Percentiles rank a stretch among this genome's conserved stretches.
Evolutionary conservation across 2,329 filamentous ascomycete species (phyloP).

Genomic region (Talaromyces sp.): DNA sequence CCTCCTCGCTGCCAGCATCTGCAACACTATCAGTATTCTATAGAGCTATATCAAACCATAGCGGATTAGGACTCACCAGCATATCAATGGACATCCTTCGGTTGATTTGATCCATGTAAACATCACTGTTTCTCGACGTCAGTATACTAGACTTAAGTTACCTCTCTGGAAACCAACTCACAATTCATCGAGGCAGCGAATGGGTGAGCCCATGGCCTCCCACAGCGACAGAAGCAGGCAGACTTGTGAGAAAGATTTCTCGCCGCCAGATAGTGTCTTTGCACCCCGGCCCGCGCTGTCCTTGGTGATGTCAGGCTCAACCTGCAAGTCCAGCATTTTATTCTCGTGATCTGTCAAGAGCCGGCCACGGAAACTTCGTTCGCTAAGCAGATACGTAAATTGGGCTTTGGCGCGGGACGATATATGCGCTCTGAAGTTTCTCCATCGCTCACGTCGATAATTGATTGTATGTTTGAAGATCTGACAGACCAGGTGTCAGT

Average conservation of each 20-base stretch:
- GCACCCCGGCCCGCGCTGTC: slow-evolving; percentile 72
- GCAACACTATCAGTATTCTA: slow-evolving; percentile 14
- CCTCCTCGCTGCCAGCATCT: slow-evolving; percentile 78
- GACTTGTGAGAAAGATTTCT: slow-evolving; percentile 97
- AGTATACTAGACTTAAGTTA: slow-evolving; percentile 8
- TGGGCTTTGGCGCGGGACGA: slow-evolving; percentile 78
- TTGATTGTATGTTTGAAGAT: slow-evolving; percentile 57
- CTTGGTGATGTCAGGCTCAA: slow-evolving; percentile 65
- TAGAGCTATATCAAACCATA: background rate
- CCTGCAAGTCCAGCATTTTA: slow-evolving; percentile 70
- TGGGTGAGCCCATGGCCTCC: slow-evolving; percentile 96
- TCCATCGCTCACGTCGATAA: slow-evolving; percentile 70
- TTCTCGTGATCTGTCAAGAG: slow-evolving; percentile 71
- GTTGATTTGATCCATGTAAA: slow-evolving; percentile 99
- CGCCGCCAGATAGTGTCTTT: slow-evolving; percentile 88
- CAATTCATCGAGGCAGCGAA: slow-evolving; percentile 95
- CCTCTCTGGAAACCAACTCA: slow-evolving; percentile 27
- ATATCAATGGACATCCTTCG: slow-evolving; percentile 88
- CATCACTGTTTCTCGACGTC: slow-evolving; percentile 53
- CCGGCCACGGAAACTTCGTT: slow-evolving; percentile 80
- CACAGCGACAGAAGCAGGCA: slow-evolving; percentile 88
- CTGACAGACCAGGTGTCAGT: slow-evolving; percentile 22
- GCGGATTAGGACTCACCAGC: slow-evolving; percentile 58
- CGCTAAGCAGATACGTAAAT: slow-evolving; percentile 82
- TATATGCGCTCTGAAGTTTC: slow-evolving; percentile 75